Evolutionary conservation across 768 basidiomycete genomes (phyloP).

Genomic region (Podaxis pistillaris): DNA sequence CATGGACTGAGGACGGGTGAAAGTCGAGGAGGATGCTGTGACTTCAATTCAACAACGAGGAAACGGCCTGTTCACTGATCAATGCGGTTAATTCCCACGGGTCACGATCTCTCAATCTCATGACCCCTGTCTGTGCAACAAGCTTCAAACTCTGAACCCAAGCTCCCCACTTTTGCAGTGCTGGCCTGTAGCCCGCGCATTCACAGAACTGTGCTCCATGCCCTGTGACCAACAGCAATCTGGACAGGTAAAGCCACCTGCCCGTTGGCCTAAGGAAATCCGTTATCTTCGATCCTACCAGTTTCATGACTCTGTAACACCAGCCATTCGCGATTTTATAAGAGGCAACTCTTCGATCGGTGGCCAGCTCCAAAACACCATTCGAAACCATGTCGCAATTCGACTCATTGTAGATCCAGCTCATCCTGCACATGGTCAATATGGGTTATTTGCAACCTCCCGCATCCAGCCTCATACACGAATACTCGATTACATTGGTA

Average conservation of each 20-base stretch:
- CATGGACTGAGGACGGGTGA: slow-evolving; percentile 39
- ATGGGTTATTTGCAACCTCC: slow-evolving; percentile 75
- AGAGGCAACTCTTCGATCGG: slow-evolving; percentile 20
- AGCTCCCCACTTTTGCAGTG: neutral
- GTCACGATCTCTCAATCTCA: slow-evolving; percentile 10
- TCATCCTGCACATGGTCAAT: slow-evolving; percentile 81
- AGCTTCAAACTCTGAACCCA: neutral
- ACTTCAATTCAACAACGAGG: slow-evolving; percentile 14
- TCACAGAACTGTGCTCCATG: neutral
- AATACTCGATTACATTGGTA: slow-evolving; percentile 74
- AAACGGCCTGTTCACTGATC: slow-evolving; percentile 19
- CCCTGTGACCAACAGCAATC: neutral
- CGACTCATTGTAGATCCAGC: slow-evolving; percentile 47
- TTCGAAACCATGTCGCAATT: slow-evolving; percentile 46
- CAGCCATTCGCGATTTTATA: slow-evolving; percentile 38
- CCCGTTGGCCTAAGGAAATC: slow-evolving; percentile 10
- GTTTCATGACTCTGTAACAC: slow-evolving; percentile 23
- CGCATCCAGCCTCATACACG: slow-evolving; percentile 65
- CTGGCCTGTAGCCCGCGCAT: neutral
- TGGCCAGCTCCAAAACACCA: slow-evolving; percentile 7
- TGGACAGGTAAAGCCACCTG: neutral
- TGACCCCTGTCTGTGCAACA: neutral
- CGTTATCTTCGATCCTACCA: slow-evolving; percentile 8
- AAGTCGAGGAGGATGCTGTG: slow-evolving; percentile 13
- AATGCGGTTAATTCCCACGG: slow-evolving; percentile 26